A percentile compares a stretch with the other conserved stretches of the same genome.
Conservation (phyloP, 306 rosid species). For the Vicia faba region DNA sequence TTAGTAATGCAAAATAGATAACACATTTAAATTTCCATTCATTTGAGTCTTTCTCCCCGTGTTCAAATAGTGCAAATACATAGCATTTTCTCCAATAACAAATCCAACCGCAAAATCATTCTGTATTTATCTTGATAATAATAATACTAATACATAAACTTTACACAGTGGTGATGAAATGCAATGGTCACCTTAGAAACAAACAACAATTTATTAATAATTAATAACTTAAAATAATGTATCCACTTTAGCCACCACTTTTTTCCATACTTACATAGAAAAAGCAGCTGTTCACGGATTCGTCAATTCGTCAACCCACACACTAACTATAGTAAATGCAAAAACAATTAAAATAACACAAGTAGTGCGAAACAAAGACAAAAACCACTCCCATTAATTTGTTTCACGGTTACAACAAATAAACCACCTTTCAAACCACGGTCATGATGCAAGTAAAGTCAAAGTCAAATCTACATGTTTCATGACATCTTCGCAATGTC, state of each 20-base stretch:
- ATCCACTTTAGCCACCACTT: neutral
- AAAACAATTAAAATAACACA: neutral
- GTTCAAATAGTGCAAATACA: no score
- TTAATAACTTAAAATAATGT: neutral
- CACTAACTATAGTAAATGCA: neutral
- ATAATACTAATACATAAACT: no score
- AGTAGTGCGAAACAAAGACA: neutral
- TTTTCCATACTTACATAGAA: neutral
- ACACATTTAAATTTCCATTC: no score
- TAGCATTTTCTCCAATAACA: no score
- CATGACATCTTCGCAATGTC: no score
- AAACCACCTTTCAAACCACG: neutral
- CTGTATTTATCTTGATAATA: no score
- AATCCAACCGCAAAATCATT: no score
- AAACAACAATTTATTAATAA: neutral
- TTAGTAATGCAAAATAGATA: no score
- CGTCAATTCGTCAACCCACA: conserved; percentile 37
- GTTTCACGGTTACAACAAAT: conserved; percentile 13
- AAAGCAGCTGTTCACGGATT: conserved; percentile 37
- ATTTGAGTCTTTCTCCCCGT: no score
- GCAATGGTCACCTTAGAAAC: no score
- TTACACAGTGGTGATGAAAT: no score
- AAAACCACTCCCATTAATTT: conserved; percentile 9
- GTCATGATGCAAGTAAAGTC: conserved; percentile 37
- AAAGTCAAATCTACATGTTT: conserved; percentile 43